Conservation (phyloP, 2,329 filamentous ascomycete species). For the Trichoderma atroviride region DNA sequence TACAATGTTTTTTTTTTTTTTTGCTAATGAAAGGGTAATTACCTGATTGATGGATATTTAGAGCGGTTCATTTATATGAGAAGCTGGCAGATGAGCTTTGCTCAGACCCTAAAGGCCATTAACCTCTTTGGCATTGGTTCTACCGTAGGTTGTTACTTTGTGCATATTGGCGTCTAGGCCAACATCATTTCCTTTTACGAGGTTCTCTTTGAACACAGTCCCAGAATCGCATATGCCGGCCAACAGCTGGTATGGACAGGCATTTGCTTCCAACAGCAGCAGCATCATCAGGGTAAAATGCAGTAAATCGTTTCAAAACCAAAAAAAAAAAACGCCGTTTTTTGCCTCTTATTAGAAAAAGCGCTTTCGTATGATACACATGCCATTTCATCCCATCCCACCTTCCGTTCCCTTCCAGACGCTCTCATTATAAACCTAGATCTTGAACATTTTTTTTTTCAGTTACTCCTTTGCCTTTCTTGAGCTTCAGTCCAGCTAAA, state of each 20-base stretch:
- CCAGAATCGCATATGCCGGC: neutral
- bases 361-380: constrained; percentile 22
- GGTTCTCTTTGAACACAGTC: neutral
- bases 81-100: neutral
- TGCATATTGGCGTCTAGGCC: neutral
- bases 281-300: neutral
- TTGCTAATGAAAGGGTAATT: neutral
- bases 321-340: constrained; percentile 8
- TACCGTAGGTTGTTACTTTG: neutral
- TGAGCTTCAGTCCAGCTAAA: neutral
- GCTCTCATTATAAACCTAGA: constrained; percentile 2
- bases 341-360: constrained; percentile 18
- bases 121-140: neutral
- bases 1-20: neutral
- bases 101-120: neutral
- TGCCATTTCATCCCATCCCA: constrained; percentile 17
- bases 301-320: neutral
- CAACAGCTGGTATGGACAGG: neutral
- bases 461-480: neutral
- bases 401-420: neutral
- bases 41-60: neutral
- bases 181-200: neutral
- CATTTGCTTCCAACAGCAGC: neutral
- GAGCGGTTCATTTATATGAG: neutral
- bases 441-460: neutral